Percentiles rank a stretch among this genome's conserved stretches.
Evolutionary conservation across 495 filamentous ascomycete species (phyloP).

Genomic region (Choiromyces venosus): DNA sequence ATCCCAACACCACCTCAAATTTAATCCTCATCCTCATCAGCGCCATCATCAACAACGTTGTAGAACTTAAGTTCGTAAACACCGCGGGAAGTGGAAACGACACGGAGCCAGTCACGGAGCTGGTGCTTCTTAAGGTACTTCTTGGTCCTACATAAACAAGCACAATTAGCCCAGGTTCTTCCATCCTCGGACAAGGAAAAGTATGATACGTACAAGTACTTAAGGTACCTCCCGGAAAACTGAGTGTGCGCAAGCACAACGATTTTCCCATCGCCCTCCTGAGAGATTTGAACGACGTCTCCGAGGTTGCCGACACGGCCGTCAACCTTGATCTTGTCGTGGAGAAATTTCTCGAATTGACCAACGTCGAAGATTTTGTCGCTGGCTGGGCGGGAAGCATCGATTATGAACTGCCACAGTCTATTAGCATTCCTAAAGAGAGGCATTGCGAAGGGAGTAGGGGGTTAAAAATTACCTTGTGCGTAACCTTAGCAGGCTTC

Average conservation of each 20-base stretch:
- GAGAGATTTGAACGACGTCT: slow-evolving; percentile 82
- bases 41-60: slow-evolving; percentile 98
- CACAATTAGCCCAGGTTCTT: neutral
- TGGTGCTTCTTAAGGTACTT: slow-evolving; percentile 99
- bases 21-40: slow-evolving; percentile 97
- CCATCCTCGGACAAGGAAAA: neutral
- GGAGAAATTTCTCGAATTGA: slow-evolving; percentile 99
- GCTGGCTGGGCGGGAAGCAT: slow-evolving; percentile 89
- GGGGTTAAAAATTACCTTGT: slow-evolving; percentile 52
- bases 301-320: slow-evolving; percentile 97
- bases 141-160: slow-evolving; percentile 72
- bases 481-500: slow-evolving; percentile 58
- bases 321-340: slow-evolving; percentile 99
- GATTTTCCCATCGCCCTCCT: slow-evolving; percentile 89
- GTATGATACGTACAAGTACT: slow-evolving; percentile 77
- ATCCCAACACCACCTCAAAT: slow-evolving; percentile 1
- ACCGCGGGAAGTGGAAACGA: slow-evolving; percentile 92
- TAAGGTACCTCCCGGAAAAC: slow-evolving; percentile 97
- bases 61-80: slow-evolving; percentile 99
- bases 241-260: slow-evolving; percentile 95
- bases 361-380: slow-evolving; percentile 99
- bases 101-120: slow-evolving; percentile 98
- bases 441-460: neutral
- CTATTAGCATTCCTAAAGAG: slow-evolving; percentile 20
- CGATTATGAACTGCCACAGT: slow-evolving; percentile 80